phyloP scores from a whole-genome alignment of 208 protist species.

The Naegleria gruberi region DNA sequence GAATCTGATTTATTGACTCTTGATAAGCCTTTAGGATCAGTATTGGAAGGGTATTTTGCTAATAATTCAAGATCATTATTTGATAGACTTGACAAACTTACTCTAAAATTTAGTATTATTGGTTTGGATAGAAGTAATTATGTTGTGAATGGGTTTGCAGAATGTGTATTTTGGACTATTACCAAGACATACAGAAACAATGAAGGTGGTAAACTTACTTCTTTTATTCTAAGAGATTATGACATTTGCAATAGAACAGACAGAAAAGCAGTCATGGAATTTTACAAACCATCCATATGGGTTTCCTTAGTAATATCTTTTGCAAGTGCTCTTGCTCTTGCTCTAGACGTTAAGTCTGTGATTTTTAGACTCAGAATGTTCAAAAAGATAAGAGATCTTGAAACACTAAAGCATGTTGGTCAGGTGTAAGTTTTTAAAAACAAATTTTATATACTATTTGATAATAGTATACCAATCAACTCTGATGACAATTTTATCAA shows the following conservation, averaged over 20 bases:
- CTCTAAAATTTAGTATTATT: not conserved
- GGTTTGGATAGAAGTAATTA: not conserved
- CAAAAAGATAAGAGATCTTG: not conserved
- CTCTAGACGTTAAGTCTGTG: not conserved
- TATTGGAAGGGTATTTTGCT: not conserved
- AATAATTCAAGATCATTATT: not conserved
- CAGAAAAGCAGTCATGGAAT: not conserved
- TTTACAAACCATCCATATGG: not conserved
- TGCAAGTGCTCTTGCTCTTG: not conserved
- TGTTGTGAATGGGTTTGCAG: not conserved
- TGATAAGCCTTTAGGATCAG: not conserved
- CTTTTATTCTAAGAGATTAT: not conserved
- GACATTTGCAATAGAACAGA: not conserved
- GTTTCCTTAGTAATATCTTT: not conserved
- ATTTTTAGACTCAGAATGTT: not conserved
- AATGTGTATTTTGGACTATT: not conserved
- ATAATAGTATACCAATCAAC: not conserved
- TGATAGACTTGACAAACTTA: not conserved
- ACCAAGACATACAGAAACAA: not conserved
- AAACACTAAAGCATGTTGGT: not conserved
- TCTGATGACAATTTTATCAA: not conserved
- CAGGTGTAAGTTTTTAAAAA: not conserved
- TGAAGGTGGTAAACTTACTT: not conserved
- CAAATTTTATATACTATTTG: not conserved
- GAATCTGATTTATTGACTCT: not conserved